Evolutionary conservation across 164 flowering plant species (phyloP).

Genomic region (Aristolochia fimbriata): DNA sequence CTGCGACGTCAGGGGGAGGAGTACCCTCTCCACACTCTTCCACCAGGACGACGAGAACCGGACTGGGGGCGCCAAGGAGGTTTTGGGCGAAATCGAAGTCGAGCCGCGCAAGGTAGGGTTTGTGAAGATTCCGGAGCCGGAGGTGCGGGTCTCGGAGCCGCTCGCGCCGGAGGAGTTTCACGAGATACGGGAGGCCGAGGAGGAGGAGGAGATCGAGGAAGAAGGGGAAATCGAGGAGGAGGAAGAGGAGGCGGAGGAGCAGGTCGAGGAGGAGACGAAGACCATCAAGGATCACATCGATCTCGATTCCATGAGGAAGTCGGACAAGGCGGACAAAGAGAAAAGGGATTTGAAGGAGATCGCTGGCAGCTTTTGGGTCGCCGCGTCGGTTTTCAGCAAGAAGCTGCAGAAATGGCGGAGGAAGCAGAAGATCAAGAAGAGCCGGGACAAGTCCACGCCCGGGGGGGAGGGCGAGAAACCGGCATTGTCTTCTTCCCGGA

Average conservation of each 20-base stretch:
- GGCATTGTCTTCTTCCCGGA: conserved; percentile 26
- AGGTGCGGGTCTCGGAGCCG: conserved; percentile 27
- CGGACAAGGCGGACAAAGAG: conserved; percentile 14
- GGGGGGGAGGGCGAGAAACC: conserved; percentile 31
- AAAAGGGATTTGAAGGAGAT: conserved; percentile 53
- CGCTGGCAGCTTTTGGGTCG: conserved; percentile 64
- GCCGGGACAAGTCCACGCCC: conserved; percentile 5
- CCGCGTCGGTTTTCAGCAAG: conserved; percentile 81
- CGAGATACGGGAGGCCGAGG: conserved; percentile 13
- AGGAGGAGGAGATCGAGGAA: conserved; percentile 18
- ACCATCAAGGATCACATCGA: conserved; percentile 88
- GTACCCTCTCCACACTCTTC: conserved; percentile 50
- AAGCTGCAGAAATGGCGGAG: conserved; percentile 76
- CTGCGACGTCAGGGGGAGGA: conserved; percentile 72
- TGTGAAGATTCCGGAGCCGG: conserved; percentile 16
- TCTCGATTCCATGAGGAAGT: conserved; percentile 53
- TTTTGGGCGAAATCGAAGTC: conserved; percentile 18
- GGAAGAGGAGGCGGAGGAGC: conserved; percentile 7
- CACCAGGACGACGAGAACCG: conserved; percentile 40
- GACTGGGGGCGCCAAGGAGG: conserved; percentile 9
- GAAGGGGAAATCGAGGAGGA: conserved; percentile 7
- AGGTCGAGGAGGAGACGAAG: conserved; percentile 41
- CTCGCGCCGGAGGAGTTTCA: conserved; percentile 15
- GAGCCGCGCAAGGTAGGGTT: conserved; percentile 24
- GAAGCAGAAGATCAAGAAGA: conserved; percentile 56